Evolutionary conservation across 306 rosid species (phyloP).

Genomic region (Potentilla sterilis): DNA sequence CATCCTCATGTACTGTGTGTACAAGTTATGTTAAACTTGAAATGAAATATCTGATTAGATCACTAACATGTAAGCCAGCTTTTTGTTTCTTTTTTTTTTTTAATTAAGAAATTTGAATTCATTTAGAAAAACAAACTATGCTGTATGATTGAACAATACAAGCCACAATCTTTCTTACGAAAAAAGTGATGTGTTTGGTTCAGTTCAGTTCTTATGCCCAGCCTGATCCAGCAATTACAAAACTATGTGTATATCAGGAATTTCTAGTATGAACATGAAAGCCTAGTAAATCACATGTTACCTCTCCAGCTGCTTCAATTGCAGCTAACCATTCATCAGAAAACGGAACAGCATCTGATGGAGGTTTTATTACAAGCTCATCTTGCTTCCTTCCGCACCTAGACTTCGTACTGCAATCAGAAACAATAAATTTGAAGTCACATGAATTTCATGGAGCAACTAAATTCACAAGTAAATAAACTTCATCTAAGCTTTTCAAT

Average conservation of each 20-base stretch:
- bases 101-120: background rate
- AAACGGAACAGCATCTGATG: slow-evolving; percentile 61
- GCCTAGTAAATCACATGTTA: slow-evolving; percentile 20
- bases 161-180: background rate
- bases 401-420: slow-evolving; percentile 44
- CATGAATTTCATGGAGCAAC: slow-evolving; percentile 15
- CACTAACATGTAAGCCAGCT: background rate
- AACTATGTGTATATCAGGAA: background rate
- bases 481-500: slow-evolving; percentile 9
- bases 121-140: background rate
- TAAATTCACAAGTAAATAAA: slow-evolving; percentile 13
- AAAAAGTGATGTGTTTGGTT: background rate
- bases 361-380: slow-evolving; percentile 44
- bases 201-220: background rate
- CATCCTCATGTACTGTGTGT: background rate
- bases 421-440: slow-evolving; percentile 3
- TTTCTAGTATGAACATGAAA: background rate
- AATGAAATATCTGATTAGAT: background rate
- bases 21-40: background rate
- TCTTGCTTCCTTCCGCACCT: slow-evolving; percentile 39
- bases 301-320: slow-evolving; percentile 98
- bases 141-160: background rate
- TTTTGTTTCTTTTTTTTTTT: background rate
- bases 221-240: background rate
- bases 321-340: slow-evolving; percentile 98